These are phyloP conservation scores for Hanseniaspora occidentalis DNA, from an alignment of 805 yeast genomes.

Conservation along the genomic window DNA sequence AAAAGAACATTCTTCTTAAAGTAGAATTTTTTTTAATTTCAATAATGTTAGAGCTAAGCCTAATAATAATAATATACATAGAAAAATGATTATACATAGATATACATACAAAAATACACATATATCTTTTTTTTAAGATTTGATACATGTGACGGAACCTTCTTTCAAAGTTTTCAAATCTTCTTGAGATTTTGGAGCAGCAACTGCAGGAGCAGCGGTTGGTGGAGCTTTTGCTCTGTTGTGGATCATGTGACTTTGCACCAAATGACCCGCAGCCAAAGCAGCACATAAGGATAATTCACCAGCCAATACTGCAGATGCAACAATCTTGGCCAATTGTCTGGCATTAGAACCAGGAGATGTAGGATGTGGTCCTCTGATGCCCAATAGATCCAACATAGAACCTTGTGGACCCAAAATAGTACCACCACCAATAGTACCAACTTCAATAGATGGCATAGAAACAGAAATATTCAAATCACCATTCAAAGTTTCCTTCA, in stretches of 20 bases:
- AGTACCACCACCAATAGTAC: conserved; percentile 99
- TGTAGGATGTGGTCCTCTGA: conserved; percentile 89
- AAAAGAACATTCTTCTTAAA: too few species aligned
- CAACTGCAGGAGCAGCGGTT: conserved; percentile 19
- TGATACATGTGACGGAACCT: conserved; percentile 67
- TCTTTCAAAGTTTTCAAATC: conserved; percentile 44
- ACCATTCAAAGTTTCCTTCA: conserved; percentile 65
- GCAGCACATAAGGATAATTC: conserved; percentile 93
- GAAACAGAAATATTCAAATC: conserved; percentile 88
- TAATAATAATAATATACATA: not conserved
- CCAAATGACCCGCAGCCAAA: conserved; percentile 96
- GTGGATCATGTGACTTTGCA: conserved; percentile 93
- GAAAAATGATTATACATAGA: not conserved
- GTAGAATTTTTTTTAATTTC: too few species aligned
- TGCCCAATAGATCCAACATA: conserved; percentile 88
- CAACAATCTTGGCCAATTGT: conserved; percentile 83
- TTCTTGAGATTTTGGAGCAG: conserved; percentile 14
- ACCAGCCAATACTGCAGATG: conserved; percentile 91
- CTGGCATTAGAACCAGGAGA: conserved; percentile 92
- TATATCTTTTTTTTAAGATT: conserved; percentile 36
- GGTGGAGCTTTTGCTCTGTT: conserved; percentile 52
- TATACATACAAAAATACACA: conserved; percentile 2
- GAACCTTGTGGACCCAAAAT: conserved; percentile 94
- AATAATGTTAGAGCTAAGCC: too few species aligned
- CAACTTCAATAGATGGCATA: conserved; percentile 98